These are phyloP conservation scores for Ceratobasidium sp. DNA, from an alignment of 1,284 basidiomycete species.

Conservation along the genomic window DNA sequence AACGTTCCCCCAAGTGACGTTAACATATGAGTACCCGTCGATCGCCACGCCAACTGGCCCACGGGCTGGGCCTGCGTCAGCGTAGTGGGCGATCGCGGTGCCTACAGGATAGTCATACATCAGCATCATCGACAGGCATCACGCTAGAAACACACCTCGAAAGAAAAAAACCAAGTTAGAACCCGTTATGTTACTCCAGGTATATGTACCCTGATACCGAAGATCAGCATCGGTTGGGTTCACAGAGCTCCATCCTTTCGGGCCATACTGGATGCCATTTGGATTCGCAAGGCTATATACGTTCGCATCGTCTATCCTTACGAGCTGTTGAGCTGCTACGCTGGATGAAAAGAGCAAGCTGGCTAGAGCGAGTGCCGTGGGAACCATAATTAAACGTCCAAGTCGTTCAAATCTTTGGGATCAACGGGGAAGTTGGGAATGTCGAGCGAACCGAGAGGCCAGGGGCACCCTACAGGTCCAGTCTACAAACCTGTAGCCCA, in stretches of 20 bases:
- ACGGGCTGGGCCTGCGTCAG: neutral
- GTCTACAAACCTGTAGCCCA: too few species aligned
- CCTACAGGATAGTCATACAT: neutral
- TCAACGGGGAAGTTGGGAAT: too few species aligned
- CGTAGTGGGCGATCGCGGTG: neutral
- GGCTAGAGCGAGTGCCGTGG: too few species aligned
- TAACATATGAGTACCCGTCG: neutral
- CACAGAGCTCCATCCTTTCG: neutral
- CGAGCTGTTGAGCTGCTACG: neutral
- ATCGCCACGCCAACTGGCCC: neutral
- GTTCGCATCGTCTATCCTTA: neutral
- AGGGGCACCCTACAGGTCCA: too few species aligned
- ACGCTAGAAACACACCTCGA: slow-evolving; percentile 4
- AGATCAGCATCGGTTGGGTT: neutral
- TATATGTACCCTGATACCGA: neutral
- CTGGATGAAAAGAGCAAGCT: neutral
- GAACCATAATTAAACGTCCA: too few species aligned
- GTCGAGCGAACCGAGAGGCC: too few species aligned
- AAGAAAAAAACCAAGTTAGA: slow-evolving; percentile 5
- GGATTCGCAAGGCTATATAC: slow-evolving; percentile 2
- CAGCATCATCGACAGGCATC: neutral
- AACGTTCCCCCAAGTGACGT: neutral
- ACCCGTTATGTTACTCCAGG: neutral
- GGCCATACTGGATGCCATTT: slow-evolving; percentile 1
- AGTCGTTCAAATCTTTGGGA: too few species aligned